Conservation (phyloP, 495 filamentous ascomycete genomes). For the Xylaria cubensis region DNA sequence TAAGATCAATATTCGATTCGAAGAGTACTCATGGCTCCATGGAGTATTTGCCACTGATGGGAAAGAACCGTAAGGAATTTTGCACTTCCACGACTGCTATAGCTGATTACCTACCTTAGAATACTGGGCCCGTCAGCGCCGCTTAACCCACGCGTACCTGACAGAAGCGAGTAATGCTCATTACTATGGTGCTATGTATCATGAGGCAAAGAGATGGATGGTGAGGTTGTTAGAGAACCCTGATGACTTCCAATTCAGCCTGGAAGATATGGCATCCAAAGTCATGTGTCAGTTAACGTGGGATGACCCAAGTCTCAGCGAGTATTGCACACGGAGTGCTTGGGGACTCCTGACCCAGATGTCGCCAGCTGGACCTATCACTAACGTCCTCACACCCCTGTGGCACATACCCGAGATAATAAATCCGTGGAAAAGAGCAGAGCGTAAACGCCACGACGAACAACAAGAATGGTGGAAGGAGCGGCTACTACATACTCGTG, state of each 20-base stretch:
- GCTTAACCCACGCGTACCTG: constrained; percentile 47
- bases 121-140: constrained; percentile 49
- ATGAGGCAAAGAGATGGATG: constrained; percentile 51
- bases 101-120: constrained; percentile 29
- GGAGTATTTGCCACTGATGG: constrained; percentile 53
- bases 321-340: constrained; percentile 45
- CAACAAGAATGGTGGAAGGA: constrained; percentile 51
- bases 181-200: constrained; percentile 48
- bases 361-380: constrained; percentile 54
- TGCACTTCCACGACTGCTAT: neutral
- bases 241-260: constrained; percentile 44
- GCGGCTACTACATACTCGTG: constrained; percentile 33
- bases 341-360: constrained; percentile 51
- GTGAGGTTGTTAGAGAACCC: constrained; percentile 45
- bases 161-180: constrained; percentile 46
- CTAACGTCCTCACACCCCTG: constrained; percentile 49
- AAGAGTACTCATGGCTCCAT: constrained; percentile 47
- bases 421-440: constrained; percentile 51
- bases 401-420: constrained; percentile 47
- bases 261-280: constrained; percentile 52
- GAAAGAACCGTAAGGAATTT: constrained; percentile 45
- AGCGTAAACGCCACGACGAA: constrained; percentile 49
- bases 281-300: constrained; percentile 52
- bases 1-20: constrained; percentile 51
- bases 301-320: constrained; percentile 46